Percentiles rank a stretch among this genome's conserved stretches.
Evolutionary conservation across 257 asterid genomes (phyloP).

Genomic region (Scutellaria minor): DNA sequence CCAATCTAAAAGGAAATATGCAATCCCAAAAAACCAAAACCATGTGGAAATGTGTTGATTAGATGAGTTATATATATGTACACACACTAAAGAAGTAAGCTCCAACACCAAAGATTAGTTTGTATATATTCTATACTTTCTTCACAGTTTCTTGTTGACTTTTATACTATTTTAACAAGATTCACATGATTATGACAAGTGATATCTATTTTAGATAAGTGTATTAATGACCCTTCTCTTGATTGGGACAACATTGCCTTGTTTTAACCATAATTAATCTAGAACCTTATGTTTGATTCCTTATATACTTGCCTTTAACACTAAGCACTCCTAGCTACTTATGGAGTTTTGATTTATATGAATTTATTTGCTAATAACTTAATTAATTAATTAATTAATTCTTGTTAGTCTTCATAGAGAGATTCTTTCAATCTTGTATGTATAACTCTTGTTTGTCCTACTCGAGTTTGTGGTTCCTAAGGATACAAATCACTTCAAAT

Average conservation of each 20-base stretch:
- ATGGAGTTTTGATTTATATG: too few species aligned
- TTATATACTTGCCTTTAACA: too few species aligned
- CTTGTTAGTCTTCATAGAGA: neutral
- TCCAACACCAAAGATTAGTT: neutral
- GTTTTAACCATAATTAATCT: too few species aligned
- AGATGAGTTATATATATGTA: constrained; percentile 3
- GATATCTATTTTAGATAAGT: neutral
- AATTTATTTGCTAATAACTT: too few species aligned
- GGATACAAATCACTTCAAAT: constrained; percentile 35
- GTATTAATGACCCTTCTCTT: neutral
- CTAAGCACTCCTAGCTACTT: too few species aligned
- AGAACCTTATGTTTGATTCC: too few species aligned
- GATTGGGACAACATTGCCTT: neutral
- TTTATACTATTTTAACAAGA: neutral
- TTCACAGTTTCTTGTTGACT: constrained; percentile 25
- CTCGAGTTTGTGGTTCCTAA: constrained; percentile 52
- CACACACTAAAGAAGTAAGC: constrained; percentile 33
- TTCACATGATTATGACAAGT: constrained; percentile 20
- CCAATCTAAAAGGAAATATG: constrained; percentile 33
- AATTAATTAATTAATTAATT: too few species aligned
- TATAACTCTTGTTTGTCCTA: constrained; percentile 18
- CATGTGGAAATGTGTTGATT: constrained; percentile 43
- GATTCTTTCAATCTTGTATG: constrained; percentile 22
- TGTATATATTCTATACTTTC: neutral
- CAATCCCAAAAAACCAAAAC: constrained; percentile 50